These are phyloP conservation scores for Sphaerulina vaccinii DNA, from an alignment of 2,329 filamentous ascomycete species.

Conservation along the genomic window DNA sequence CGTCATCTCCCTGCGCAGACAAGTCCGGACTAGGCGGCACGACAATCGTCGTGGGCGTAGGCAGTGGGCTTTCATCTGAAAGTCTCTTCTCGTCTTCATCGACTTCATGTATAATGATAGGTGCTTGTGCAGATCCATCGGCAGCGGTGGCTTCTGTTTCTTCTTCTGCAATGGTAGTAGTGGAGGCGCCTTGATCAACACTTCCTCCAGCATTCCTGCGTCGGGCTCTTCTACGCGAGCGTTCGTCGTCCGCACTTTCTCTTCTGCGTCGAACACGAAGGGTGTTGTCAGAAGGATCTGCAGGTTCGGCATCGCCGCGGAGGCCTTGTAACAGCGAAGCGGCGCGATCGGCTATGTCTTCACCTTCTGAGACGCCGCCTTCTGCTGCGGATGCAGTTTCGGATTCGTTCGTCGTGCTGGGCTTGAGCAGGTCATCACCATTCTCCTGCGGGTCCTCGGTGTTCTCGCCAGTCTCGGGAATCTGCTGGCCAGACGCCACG, in stretches of 20 bases:
- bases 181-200: slow-evolving; percentile 33
- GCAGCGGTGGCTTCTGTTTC: slow-evolving; percentile 25
- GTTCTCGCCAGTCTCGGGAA: slow-evolving; percentile 61
- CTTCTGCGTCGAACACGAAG: slow-evolving; percentile 61
- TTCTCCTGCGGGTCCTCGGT: slow-evolving; percentile 27
- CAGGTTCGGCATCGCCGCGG: slow-evolving; percentile 57
- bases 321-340: slow-evolving; percentile 82
- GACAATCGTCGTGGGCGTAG: slow-evolving; percentile 14
- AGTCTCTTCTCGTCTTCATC: slow-evolving; percentile 4
- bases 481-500: slow-evolving; percentile 82
- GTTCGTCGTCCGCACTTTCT: slow-evolving; percentile 77
- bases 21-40: slow-evolving; percentile 17
- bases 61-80: background rate
- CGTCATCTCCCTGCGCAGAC: slow-evolving; percentile 8
- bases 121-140: slow-evolving; percentile 7
- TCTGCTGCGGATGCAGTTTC: slow-evolving; percentile 33
- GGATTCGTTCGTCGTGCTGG: slow-evolving; percentile 28
- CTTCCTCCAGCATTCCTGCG: slow-evolving; percentile 34
- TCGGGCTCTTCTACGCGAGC: slow-evolving; percentile 64
- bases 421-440: slow-evolving; percentile 29
- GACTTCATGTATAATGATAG: slow-evolving; percentile 8
- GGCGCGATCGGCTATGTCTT: slow-evolving; percentile 83
- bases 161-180: slow-evolving; percentile 39
- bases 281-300: slow-evolving; percentile 31
- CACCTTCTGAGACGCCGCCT: slow-evolving; percentile 45